Percentiles rank a stretch among this genome's conserved stretches.
Evolutionary conservation across 140 eudicot species (phyloP).

Genomic region (Anethum foeniculum): DNA sequence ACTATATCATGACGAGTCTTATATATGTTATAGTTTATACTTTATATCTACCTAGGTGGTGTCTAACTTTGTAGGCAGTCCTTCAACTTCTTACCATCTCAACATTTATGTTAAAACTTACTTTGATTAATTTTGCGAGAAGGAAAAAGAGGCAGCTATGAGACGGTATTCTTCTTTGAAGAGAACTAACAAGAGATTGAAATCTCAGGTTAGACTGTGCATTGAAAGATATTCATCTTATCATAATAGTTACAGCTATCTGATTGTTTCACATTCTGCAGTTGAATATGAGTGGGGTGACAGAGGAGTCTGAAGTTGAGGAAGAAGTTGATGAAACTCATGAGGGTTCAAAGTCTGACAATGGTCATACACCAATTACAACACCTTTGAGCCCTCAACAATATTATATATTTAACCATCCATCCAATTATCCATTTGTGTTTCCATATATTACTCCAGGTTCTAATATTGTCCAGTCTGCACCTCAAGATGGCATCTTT

Average conservation of each 20-base stretch:
- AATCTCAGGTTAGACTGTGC: constrained; percentile 40
- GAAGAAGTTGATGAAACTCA: constrained; percentile 22
- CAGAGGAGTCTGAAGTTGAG: constrained; percentile 21
- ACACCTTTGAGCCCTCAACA: constrained; percentile 25
- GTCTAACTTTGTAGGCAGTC: constrained; percentile 13
- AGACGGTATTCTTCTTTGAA: constrained; percentile 31
- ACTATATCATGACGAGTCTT: not conserved
- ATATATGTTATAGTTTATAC: not conserved
- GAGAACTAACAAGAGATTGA: constrained; percentile 41
- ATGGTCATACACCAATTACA: constrained; percentile 19
- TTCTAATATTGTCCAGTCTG: constrained; percentile 26
- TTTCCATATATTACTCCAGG: constrained; percentile 33
- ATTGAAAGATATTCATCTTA: not conserved
- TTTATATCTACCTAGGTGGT: too few species aligned
- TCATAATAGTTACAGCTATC: not conserved
- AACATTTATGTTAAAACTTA: not conserved
- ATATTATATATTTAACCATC: constrained; percentile 22
- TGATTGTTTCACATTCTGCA: constrained; percentile 12
- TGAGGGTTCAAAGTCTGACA: constrained; percentile 13
- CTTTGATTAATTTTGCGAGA: not conserved
- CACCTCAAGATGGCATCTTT: constrained; percentile 22
- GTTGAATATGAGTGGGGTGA: constrained; percentile 29
- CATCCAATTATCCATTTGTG: constrained; percentile 31
- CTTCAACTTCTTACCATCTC: not conserved
- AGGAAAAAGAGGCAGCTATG: constrained; percentile 52